A percentile compares a stretch with the other conserved stretches of the same genome.
These are phyloP conservation scores for Saccharomycodes ludwigii DNA, from an alignment of 805 yeast species.

Conservation along the genomic window DNA sequence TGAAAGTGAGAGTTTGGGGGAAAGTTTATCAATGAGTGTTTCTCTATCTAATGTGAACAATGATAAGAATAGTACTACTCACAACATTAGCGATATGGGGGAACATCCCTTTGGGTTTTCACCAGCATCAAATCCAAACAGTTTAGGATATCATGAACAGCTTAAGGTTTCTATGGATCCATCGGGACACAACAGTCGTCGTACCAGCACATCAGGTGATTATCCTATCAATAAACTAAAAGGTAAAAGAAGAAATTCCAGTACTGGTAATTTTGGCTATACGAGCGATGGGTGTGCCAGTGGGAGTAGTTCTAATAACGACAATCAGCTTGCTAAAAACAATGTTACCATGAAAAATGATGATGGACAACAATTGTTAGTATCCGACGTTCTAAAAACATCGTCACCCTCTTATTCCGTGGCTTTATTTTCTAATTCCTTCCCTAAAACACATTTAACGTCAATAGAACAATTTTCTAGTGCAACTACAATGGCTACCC, in stretches of 20 bases:
- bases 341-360: too few relatives aligned
- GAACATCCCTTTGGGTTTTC: slow-evolving; percentile 5
- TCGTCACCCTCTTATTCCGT: slow-evolving; percentile 4
- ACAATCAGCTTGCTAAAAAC: too few relatives aligned
- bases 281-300: too few relatives aligned
- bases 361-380: too few relatives aligned
- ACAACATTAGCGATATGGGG: background rate
- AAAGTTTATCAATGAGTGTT: slow-evolving; percentile 41
- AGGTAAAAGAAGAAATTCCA: background rate
- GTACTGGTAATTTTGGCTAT: too few relatives aligned
- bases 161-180: slow-evolving; percentile 2
- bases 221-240: slow-evolving; percentile 2
- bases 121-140: slow-evolving; percentile 3
- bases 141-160: background rate
- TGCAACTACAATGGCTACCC: slow-evolving; percentile 20
- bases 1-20: slow-evolving; percentile 43
- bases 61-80: too few relatives aligned
- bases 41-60: slow-evolving; percentile 12
- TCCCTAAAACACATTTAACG: slow-evolving; percentile 14
- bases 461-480: slow-evolving; percentile 17
- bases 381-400: too few relatives aligned
- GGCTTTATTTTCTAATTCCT: slow-evolving; percentile 13
- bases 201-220: slow-evolving; percentile 2
- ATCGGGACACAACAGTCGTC: background rate
- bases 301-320: too few relatives aligned